Percentiles rank a stretch among this genome's conserved stretches.
Conservation (phyloP, 345 rosid genomes). For the Eucalyptus erythrocorys region DNA sequence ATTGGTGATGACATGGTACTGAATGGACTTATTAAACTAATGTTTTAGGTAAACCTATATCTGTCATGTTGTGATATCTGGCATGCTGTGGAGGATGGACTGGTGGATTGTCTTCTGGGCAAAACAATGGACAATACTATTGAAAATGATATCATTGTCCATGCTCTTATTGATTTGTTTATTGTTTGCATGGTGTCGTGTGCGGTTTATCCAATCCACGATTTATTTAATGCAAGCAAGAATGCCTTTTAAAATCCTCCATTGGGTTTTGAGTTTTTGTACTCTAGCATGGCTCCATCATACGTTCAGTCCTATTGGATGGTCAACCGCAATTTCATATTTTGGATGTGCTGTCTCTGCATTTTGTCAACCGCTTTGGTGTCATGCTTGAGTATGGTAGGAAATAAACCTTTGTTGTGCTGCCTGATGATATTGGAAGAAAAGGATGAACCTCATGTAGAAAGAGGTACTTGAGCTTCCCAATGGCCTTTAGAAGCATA, state of each 20-base stretch:
- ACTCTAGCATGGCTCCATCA: background rate
- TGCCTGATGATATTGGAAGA: background rate
- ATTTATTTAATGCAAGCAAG: background rate
- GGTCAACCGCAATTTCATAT: background rate
- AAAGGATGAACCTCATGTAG: background rate
- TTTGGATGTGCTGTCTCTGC: background rate
- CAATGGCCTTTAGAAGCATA: background rate
- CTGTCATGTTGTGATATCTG: background rate
- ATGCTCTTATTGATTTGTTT: background rate
- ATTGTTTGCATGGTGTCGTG: background rate
- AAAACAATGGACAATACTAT: constrained; percentile 7
- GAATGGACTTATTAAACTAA: constrained; percentile 3
- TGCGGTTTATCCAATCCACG: background rate
- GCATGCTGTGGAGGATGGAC: constrained; percentile 1
- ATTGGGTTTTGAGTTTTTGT: background rate
- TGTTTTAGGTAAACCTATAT: background rate
- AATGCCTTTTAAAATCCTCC: background rate
- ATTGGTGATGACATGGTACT: background rate
- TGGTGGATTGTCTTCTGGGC: constrained; percentile 26
- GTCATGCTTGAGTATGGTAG: background rate
- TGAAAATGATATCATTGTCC: constrained; percentile 5
- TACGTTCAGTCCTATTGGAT: background rate
- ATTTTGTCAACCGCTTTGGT: background rate
- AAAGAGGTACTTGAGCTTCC: background rate
- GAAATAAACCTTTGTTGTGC: background rate